These are phyloP conservation scores for Leishmania amazonensis DNA, from an alignment of 208 protist species.

Conservation along the genomic window DNA sequence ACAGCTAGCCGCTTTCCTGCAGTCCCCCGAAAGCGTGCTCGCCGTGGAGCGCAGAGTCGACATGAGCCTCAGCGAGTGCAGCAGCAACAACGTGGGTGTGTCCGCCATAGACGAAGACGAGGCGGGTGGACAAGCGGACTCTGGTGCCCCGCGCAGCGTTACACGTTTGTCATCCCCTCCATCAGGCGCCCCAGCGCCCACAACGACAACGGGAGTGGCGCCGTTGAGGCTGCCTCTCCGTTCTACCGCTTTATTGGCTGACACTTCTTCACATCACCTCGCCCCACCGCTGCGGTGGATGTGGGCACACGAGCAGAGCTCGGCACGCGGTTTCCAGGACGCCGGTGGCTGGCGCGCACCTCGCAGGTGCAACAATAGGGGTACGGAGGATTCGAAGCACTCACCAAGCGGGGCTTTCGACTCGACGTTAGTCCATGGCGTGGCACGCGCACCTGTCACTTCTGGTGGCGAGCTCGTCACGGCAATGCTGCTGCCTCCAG, in stretches of 20 bases:
- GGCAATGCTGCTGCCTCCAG: not conserved
- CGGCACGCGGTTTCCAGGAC: not conserved
- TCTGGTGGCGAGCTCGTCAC: not conserved
- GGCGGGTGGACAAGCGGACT: not conserved
- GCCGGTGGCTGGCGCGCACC: not conserved
- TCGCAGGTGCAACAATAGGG: not conserved
- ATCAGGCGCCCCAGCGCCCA: not conserved
- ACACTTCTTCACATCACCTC: not conserved
- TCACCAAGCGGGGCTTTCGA: not conserved
- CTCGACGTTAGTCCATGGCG: not conserved
- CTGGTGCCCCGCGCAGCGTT: not conserved
- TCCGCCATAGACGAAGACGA: not conserved
- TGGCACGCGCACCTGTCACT: not conserved
- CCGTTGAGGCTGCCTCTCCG: not conserved
- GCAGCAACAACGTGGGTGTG: not conserved
- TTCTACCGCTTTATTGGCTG: not conserved
- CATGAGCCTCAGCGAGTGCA: not conserved
- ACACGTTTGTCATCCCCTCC: slow-evolving; percentile 18
- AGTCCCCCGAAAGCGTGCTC: slow-evolving; percentile 51
- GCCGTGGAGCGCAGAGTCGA: slow-evolving; percentile 33
- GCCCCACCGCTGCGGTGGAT: not conserved
- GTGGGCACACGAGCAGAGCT: not conserved
- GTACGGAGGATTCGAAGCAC: not conserved
- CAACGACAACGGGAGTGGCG: not conserved
- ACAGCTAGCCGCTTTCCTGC: slow-evolving; percentile 56